Evolutionary conservation across 805 yeast genomes (phyloP).

Genomic region (Priceomyces medius): DNA sequence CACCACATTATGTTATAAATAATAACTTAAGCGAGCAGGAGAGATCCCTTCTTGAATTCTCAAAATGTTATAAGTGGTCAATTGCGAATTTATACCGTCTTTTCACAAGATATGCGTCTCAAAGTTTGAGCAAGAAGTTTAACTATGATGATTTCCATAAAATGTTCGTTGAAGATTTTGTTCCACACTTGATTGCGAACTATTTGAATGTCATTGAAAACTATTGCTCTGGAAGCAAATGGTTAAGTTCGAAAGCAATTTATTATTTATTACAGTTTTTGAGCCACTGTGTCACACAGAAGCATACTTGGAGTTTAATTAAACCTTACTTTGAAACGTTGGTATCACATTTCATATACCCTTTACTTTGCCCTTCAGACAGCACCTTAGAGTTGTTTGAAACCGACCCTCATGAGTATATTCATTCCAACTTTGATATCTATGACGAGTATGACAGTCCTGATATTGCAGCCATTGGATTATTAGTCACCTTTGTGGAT

Average conservation of each 20-base stretch:
- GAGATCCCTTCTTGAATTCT: conserved; percentile 61
- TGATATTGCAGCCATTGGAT: conserved; percentile 74
- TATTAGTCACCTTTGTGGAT: conserved; percentile 68
- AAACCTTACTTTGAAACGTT: conserved; percentile 65
- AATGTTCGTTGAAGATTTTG: conserved; percentile 54
- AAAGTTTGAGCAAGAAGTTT: conserved; percentile 42
- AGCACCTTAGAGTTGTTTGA: conserved; percentile 73
- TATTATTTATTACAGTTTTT: conserved; percentile 57
- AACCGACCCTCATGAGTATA: conserved; percentile 84
- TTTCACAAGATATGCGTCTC: conserved; percentile 67
- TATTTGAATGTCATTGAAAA: conserved; percentile 64
- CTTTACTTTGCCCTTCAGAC: conserved; percentile 68
- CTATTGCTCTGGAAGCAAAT: conserved; percentile 66
- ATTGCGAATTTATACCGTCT: conserved; percentile 72
- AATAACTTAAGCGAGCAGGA: conserved; percentile 47
- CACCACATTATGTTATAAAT: conserved; percentile 53
- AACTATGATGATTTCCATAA: conserved; percentile 60
- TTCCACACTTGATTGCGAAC: conserved; percentile 70
- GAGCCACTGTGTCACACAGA: conserved; percentile 54
- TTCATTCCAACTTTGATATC: conserved; percentile 59
- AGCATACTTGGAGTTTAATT: conserved; percentile 62
- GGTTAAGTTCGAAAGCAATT: conserved; percentile 68
- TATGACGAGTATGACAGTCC: conserved; percentile 63
- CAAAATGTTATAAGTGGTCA: conserved; percentile 77
- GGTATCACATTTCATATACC: conserved; percentile 70